Percentiles rank a stretch among this genome's conserved stretches.
Conservation (phyloP, 148 eudicot species). For the Bassia scoparia region DNA sequence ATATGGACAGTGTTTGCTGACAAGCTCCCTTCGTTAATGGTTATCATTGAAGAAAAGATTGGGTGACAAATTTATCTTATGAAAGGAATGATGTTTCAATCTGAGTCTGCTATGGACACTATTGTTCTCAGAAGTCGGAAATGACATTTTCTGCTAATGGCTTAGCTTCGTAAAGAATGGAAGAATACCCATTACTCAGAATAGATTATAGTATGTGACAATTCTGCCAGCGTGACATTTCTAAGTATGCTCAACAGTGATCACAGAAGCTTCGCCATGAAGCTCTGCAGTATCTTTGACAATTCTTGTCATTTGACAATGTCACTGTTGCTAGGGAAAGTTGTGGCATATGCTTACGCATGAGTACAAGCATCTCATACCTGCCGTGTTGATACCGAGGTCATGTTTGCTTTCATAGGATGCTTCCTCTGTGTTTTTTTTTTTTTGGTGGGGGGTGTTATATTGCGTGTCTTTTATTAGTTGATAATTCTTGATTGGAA, state of each 20-base stretch:
- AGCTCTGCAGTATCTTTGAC: slow-evolving; percentile 59
- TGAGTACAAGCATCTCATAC: slow-evolving; percentile 58
- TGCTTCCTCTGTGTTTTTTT: neutral
- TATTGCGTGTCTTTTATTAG: too few species aligned
- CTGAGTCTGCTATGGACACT: neutral
- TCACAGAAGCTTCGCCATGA: slow-evolving; percentile 34
- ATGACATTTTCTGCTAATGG: slow-evolving; percentile 20
- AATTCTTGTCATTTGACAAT: slow-evolving; percentile 76
- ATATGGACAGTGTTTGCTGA: slow-evolving; percentile 25
- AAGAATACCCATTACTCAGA: neutral
- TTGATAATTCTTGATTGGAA: too few species aligned
- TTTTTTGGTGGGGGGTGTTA: too few species aligned
- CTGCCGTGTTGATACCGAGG: slow-evolving; percentile 99
- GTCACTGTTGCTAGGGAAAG: slow-evolving; percentile 49
- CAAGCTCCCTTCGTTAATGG: slow-evolving; percentile 23
- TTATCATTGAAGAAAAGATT: slow-evolving; percentile 15
- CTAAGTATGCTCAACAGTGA: slow-evolving; percentile 26
- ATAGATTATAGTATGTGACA: slow-evolving; percentile 6
- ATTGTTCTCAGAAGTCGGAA: neutral
- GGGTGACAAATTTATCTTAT: slow-evolving; percentile 6
- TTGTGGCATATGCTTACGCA: slow-evolving; percentile 66
- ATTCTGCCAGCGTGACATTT: slow-evolving; percentile 10
- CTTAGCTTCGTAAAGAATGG: slow-evolving; percentile 16
- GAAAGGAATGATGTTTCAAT: slow-evolving; percentile 8
- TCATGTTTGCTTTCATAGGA: too few species aligned